A percentile compares a stretch with the other conserved stretches of the same genome.
These are phyloP conservation scores for Dianthus caryophyllus DNA, from an alignment of 148 eudicot genomes.

Conservation along the genomic window DNA sequence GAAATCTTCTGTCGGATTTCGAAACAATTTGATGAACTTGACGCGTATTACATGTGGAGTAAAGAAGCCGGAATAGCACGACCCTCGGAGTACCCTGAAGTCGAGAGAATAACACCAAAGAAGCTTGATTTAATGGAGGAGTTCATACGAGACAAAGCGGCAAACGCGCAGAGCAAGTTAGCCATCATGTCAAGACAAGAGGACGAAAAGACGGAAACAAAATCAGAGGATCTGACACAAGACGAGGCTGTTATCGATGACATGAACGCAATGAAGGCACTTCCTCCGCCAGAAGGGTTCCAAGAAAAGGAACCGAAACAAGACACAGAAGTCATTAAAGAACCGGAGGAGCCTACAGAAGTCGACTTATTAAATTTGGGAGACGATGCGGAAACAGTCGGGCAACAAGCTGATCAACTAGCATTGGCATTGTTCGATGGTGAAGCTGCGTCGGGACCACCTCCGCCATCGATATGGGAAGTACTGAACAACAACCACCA, in stretches of 20 bases:
- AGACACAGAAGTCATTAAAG: conserved; percentile 13
- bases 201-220: conserved; percentile 25
- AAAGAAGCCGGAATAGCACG: conserved; percentile 52
- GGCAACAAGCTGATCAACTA: conserved; percentile 48
- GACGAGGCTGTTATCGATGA: conserved; percentile 38
- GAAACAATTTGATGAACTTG: conserved; percentile 79
- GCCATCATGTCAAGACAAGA: conserved; percentile 8
- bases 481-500: conserved; percentile 40
- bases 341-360: conserved; percentile 19
- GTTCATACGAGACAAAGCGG: conserved; percentile 46
- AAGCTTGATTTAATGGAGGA: conserved; percentile 79
- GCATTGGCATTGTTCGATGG: conserved; percentile 72
- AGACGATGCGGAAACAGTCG: conserved; percentile 38
- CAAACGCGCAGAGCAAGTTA: conserved; percentile 19
- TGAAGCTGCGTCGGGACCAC: conserved; percentile 4
- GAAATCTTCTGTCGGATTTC: conserved; percentile 51
- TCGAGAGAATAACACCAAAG: conserved; percentile 54
- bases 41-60: conserved; percentile 57
- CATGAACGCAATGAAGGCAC: conserved; percentile 60
- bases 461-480: conserved; percentile 53
- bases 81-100: conserved; percentile 67
- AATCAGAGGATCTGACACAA: conserved; percentile 14
- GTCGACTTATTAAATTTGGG: conserved; percentile 58
- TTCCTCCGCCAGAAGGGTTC: conserved; percentile 56
- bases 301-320: conserved; percentile 25